Base-by-base conservation (phyloP, 352 stramenopile species). In the Phytophthora meadii region DNA sequence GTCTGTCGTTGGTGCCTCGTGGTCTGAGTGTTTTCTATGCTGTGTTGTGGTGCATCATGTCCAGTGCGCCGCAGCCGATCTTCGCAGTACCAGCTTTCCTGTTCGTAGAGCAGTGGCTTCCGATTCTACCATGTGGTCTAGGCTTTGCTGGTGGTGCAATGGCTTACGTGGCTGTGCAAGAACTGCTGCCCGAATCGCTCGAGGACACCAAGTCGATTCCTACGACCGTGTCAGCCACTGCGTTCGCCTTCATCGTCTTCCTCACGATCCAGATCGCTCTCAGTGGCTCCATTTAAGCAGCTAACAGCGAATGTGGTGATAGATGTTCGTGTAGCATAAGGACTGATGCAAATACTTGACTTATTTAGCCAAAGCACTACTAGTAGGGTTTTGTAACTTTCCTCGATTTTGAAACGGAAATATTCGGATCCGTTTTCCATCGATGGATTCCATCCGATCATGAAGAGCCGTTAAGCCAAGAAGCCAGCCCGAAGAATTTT, bases 31-130 rank as follows among this genome's bases (percentile, higher is more conserved):
- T 94, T 15, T 87, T 97, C 56, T 90, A 92, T 28, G 86, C 90
- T 34, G 74, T 79, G 17, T 65, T 98, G 32, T 98, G 91, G 91
- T 97, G 87, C 57, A 95, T 98, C 48, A 77, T 98, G 49, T 97
- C 93, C 14, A 94, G 87, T 36, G 84, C 95, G 24, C 94, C 93
- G 15, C 97, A 99, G 73, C 97, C 97, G 6, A 79, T 99, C 25
- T 99, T 99, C 79, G 97, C 97, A n/a, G 95, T 99, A 11, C 97
- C 96, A 4, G 95, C 95, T 6, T 99, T 98, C 72, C 60, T 99
- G 48, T 93, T 92, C 65, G 84, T 93, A 27, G 84, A 93, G 63
- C 80, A 89, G 45, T 99, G 98, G 77, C 80, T 98, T 58, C 92
- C 94, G 0, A 91, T 99, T 37, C 76, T 99, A 14, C 97, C 97